These are phyloP conservation scores for Endoconidiophora polonica DNA, from an alignment of 2,329 filamentous ascomycete genomes.

Conservation along the genomic window DNA sequence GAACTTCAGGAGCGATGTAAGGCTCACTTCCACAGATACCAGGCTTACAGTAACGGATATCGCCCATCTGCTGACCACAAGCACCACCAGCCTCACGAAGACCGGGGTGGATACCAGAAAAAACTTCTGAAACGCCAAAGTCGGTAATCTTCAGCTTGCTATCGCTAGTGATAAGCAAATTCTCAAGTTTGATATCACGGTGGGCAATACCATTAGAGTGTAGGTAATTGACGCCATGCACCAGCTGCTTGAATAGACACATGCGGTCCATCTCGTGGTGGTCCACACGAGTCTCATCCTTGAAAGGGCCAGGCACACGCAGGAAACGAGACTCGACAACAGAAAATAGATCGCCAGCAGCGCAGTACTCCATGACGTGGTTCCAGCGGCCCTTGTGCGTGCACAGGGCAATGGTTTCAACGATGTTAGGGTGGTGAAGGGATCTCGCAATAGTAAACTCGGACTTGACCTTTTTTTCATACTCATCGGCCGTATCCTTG, in stretches of 20 bases:
- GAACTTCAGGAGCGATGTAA: slow-evolving; percentile 75
- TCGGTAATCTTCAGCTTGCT: slow-evolving; percentile 83
- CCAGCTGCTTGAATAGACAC: slow-evolving; percentile 78
- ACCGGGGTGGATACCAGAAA: slow-evolving; percentile 66
- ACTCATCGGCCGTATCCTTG: slow-evolving; percentile 55
- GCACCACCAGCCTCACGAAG: slow-evolving; percentile 54
- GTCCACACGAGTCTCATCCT: background rate
- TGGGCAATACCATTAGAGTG: slow-evolving; percentile 76
- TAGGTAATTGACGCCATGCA: slow-evolving; percentile 67
- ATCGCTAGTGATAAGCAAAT: slow-evolving; percentile 60
- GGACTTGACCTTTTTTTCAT: slow-evolving; percentile 78
- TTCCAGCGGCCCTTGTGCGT: slow-evolving; percentile 63
- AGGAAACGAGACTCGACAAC: slow-evolving; percentile 59
- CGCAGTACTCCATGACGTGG: slow-evolving; percentile 87
- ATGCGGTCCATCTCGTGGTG: slow-evolving; percentile 43
- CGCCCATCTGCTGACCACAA: slow-evolving; percentile 57
- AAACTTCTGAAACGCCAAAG: slow-evolving; percentile 79
- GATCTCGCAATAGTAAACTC: slow-evolving; percentile 81
- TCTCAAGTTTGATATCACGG: slow-evolving; percentile 81
- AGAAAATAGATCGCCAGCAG: slow-evolving; percentile 62
- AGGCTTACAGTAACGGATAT: slow-evolving; percentile 54
- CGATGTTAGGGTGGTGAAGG: slow-evolving; percentile 72
- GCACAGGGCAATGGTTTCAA: slow-evolving; percentile 63
- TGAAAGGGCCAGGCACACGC: slow-evolving; percentile 20
- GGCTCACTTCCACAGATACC: slow-evolving; percentile 74